These are phyloP conservation scores for Sporobolus alterniflorus DNA, from an alignment of 202 grass and related monocot species.

Conservation along the genomic window DNA sequence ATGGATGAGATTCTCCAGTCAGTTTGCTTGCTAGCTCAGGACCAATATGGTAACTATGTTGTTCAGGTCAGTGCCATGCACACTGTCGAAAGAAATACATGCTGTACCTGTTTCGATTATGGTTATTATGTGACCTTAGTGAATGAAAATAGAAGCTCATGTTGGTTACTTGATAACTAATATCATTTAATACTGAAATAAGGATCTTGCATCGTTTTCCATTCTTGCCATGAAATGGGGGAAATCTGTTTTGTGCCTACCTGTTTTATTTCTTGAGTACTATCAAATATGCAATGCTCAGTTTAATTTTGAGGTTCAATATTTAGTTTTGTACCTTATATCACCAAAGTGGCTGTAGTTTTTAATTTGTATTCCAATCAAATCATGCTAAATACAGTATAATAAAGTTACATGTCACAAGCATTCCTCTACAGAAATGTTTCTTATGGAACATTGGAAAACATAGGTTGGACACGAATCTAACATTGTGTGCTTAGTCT, in stretches of 20 bases:
- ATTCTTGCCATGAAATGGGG: neutral
- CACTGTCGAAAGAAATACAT: conserved; percentile 16
- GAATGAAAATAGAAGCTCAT: neutral
- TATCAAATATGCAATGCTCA: neutral
- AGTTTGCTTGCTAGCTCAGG: conserved; percentile 82
- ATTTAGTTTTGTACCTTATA: neutral
- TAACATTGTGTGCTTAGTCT: neutral
- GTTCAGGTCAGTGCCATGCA: conserved; percentile 71
- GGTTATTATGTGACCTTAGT: neutral
- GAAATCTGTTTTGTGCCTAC: neutral
- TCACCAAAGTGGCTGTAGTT: neutral
- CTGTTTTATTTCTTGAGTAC: neutral
- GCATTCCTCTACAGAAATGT: neutral
- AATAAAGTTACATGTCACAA: neutral
- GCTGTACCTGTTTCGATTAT: neutral
- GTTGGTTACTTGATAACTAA: conserved; percentile 12
- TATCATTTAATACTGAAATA: conserved; percentile 3
- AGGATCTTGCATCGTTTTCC: neutral
- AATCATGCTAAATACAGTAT: neutral
- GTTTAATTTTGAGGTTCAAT: neutral
- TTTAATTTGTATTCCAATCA: neutral
- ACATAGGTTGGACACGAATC: neutral
- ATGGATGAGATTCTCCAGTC: conserved; percentile 95
- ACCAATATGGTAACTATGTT: conserved; percentile 99
- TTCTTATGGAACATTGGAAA: neutral